phyloP scores from a whole-genome alignment of 2,329 filamentous ascomycete species.

The Cercospora janseana region DNA sequence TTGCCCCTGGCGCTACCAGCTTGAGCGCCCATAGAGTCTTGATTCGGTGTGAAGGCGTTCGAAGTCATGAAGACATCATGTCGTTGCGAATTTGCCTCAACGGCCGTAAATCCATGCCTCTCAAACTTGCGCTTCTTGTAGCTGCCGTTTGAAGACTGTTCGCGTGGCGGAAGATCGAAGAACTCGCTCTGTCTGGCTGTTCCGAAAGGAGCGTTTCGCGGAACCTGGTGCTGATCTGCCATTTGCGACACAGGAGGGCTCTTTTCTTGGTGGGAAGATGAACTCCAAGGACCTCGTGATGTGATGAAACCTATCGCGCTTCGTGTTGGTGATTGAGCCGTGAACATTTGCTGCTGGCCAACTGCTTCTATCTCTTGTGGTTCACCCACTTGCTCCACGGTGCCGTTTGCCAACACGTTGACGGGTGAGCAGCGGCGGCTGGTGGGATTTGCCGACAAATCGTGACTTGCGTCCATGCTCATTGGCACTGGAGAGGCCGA shows the following conservation, averaged over 20 bases:
- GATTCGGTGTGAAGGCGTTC: neutral
- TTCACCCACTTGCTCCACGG: no score
- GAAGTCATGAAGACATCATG: neutral
- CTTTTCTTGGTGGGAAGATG: neutral
- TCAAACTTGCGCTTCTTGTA: conserved; percentile 2
- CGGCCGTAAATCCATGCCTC: neutral
- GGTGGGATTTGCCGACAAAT: no score
- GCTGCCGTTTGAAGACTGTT: neutral
- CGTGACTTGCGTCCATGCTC: no score
- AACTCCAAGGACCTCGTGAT: neutral
- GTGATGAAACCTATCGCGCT: neutral
- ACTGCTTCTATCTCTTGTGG: no score
- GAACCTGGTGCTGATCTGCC: neutral
- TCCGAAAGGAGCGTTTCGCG: neutral
- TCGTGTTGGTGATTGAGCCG: no score
- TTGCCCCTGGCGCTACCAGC: conserved; percentile 15
- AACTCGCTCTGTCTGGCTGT: neutral
- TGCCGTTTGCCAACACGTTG: no score
- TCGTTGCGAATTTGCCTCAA: neutral
- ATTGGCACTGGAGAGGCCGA: no score
- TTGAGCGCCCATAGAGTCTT: conserved; percentile 18
- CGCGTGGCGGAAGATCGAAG: neutral
- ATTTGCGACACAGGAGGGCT: no score
- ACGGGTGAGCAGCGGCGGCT: no score
- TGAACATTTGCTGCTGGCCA: no score